These are phyloP conservation scores for Candida wancherniae DNA, from an alignment of 805 yeast genomes.

Conservation along the genomic window DNA sequence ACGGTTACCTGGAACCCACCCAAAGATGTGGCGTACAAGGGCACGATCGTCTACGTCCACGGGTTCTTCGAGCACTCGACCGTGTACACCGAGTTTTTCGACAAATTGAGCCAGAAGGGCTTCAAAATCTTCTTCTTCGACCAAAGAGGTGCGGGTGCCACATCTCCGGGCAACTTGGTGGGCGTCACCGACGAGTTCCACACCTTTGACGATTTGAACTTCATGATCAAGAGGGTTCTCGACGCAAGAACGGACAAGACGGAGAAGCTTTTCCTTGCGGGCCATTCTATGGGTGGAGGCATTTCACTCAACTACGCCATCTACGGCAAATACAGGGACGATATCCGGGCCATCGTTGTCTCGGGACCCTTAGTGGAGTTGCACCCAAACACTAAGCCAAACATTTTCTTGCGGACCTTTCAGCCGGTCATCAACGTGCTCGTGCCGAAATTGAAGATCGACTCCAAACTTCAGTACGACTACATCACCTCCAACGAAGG, in stretches of 20 bases:
- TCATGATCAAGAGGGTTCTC: constrained; percentile 44
- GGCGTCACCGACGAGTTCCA: constrained; percentile 57
- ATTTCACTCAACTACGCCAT: constrained; percentile 59
- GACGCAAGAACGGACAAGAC: constrained; percentile 25
- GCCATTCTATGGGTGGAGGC: constrained; percentile 85
- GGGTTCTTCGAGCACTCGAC: constrained; percentile 63
- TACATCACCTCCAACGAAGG: constrained; percentile 47
- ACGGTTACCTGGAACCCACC: constrained; percentile 42
- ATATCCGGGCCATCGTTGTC: constrained; percentile 44
- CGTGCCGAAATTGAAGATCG: constrained; percentile 48
- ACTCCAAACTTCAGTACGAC: constrained; percentile 52
- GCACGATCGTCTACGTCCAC: constrained; percentile 58
- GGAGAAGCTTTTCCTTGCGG: constrained; percentile 49
- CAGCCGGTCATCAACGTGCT: constrained; percentile 36
- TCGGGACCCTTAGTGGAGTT: constrained; percentile 58
- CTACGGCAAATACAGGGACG: constrained; percentile 45
- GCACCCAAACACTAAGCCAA: constrained; percentile 59
- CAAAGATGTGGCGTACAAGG: constrained; percentile 33
- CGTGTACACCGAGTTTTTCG: constrained; percentile 49
- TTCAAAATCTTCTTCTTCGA: constrained; percentile 66
- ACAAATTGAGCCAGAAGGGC: constrained; percentile 47
- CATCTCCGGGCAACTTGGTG: constrained; percentile 47
- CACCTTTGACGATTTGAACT: constrained; percentile 57
- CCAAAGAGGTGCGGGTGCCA: constrained; percentile 73
- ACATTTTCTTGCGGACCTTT: constrained; percentile 33